Evolutionary conservation across 176 grass and related monocot genomes (phyloP).

Genomic region (Oryza officinalis): DNA sequence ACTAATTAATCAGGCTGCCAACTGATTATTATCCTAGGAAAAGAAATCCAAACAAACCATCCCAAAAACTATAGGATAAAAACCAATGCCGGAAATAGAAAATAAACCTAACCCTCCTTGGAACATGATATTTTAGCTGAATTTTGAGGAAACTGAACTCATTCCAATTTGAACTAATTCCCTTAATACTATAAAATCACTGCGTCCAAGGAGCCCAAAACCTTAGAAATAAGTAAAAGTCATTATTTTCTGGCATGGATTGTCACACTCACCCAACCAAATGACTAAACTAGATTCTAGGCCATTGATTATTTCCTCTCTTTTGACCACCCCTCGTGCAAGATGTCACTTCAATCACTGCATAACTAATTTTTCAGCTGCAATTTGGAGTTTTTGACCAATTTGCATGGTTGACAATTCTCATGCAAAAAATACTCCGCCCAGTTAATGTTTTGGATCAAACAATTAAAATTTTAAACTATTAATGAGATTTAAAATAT

Average conservation of each 20-base stretch:
- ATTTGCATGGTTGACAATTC: slow-evolving; percentile 19
- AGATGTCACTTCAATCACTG: slow-evolving; percentile 25
- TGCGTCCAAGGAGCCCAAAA: not conserved
- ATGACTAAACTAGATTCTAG: not conserved
- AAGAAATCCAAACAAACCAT: not conserved
- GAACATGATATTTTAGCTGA: not conserved
- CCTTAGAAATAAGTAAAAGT: not conserved
- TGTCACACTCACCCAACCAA: not conserved
- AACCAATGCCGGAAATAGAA: not conserved
- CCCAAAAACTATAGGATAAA: not conserved
- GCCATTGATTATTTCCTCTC: not conserved
- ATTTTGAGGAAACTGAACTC: too few species aligned
- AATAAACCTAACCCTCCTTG: not conserved
- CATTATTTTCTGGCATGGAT: not conserved
- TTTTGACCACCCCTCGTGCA: slow-evolving; percentile 30
- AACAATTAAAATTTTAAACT: too few species aligned
- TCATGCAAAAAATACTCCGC: not conserved
- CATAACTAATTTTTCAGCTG: not conserved
- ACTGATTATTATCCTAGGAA: not conserved
- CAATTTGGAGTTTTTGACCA: not conserved
- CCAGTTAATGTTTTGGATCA: too few species aligned
- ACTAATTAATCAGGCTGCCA: not conserved
- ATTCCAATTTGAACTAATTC: not conserved
- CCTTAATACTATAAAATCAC: not conserved
- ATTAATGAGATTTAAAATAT: too few species aligned